Conservation (phyloP, 1,284 basidiomycete species). For the Marasmius tenuissimus region DNA sequence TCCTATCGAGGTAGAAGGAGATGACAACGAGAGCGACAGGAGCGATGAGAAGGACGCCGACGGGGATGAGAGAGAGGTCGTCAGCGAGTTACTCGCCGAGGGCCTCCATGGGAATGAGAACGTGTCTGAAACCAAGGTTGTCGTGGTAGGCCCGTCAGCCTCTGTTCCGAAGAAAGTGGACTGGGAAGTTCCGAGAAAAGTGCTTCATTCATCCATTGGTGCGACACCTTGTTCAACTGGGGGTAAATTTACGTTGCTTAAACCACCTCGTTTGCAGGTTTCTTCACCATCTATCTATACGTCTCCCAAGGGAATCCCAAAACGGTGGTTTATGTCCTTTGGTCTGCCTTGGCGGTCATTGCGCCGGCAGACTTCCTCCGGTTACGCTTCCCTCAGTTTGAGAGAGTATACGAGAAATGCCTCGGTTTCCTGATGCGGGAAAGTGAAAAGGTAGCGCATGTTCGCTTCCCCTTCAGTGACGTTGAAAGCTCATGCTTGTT, state of each 20-base stretch:
- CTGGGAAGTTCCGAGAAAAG: conserved; percentile 92
- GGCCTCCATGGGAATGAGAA: conserved; percentile 17
- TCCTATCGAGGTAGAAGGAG: conserved; percentile 19
- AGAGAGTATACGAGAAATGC: conserved; percentile 71
- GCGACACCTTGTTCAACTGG: conserved; percentile 27
- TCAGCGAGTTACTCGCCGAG: conserved; percentile 18
- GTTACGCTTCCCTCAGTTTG: conserved; percentile 70
- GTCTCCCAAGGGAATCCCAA: conserved; percentile 53
- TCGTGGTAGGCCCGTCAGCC: background rate
- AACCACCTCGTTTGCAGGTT: conserved; percentile 50
- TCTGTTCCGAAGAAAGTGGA: conserved; percentile 34
- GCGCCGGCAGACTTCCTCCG: conserved; percentile 79
- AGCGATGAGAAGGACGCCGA: conserved; percentile 14
- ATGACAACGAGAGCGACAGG: conserved; percentile 21
- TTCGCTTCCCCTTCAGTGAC: background rate
- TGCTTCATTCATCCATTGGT: conserved; percentile 91
- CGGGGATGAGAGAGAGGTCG: conserved; percentile 13
- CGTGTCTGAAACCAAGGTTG: conserved; percentile 6
- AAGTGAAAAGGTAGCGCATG: conserved; percentile 72
- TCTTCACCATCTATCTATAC: conserved; percentile 83
- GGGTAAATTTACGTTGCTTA: conserved; percentile 2
- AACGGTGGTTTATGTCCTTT: conserved; percentile 65
- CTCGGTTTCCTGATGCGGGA: conserved; percentile 94
- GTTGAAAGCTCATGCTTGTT: background rate
- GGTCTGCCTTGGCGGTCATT: conserved; percentile 69